phyloP scores from a whole-genome alignment of 129 eudicot genomes.

The Arctium lappa region DNA sequence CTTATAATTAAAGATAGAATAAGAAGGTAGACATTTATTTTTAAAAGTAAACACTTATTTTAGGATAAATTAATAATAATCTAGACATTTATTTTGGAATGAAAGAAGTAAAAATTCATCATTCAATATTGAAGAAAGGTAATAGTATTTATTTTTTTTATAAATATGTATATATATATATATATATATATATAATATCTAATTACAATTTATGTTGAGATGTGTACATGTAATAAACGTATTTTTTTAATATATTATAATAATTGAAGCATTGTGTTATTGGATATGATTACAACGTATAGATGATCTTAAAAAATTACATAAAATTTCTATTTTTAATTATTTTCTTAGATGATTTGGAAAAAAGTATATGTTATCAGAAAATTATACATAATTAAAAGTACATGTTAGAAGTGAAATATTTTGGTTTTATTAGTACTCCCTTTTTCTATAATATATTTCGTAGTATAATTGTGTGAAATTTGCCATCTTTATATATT shows the following conservation, averaged over 20 bases:
- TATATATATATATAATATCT: background rate
- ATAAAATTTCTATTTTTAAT: background rate
- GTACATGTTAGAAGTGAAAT: background rate
- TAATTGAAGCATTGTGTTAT: background rate
- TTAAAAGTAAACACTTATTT: no score
- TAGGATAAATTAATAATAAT: no score
- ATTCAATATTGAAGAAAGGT: no score
- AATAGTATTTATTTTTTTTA: no score
- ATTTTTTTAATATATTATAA: background rate
- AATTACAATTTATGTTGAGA: background rate
- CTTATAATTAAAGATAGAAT: no score
- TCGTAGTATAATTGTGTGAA: background rate
- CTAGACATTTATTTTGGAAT: no score
- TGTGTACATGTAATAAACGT: background rate
- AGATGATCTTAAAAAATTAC: background rate
- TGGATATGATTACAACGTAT: background rate
- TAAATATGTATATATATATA: no score
- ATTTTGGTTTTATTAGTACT: background rate
- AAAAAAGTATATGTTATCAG: no score
- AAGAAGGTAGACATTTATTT: no score
- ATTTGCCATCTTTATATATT: background rate
- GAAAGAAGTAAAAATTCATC: no score
- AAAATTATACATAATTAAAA: no score
- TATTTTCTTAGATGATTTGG: background rate
- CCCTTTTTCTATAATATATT: background rate